Evolutionary conservation across 2,329 filamentous ascomycete genomes (phyloP).

Genomic region (Trichoderma arundinaceum): DNA sequence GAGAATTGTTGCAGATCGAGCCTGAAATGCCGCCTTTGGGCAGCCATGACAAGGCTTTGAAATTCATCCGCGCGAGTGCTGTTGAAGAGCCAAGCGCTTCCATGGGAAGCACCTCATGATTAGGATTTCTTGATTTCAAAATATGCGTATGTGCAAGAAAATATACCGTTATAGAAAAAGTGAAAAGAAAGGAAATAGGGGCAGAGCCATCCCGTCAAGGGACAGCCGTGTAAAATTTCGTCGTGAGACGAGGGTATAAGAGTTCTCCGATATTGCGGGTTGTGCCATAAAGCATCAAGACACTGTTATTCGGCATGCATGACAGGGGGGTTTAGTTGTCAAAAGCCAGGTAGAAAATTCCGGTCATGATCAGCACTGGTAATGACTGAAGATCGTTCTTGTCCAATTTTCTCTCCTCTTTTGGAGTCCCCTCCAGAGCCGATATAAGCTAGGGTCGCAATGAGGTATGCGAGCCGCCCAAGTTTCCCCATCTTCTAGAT

Average conservation of each 20-base stretch:
- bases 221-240: conserved; percentile 14
- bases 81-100: conserved; percentile 37
- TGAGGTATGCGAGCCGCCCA: conserved; percentile 9
- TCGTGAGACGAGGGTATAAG: conserved; percentile 31
- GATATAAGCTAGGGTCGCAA: conserved; percentile 18
- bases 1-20: conserved; percentile 39
- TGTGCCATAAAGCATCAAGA: conserved; percentile 26
- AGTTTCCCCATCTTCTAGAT: conserved; percentile 16
- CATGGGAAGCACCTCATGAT: conserved; percentile 22
- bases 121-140: conserved; percentile 25
- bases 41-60: conserved; percentile 15
- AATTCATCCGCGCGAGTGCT: conserved; percentile 35
- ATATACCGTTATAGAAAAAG: conserved; percentile 19
- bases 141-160: conserved; percentile 28
- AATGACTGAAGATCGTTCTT: neutral
- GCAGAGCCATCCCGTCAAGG: conserved; percentile 23
- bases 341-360: conserved; percentile 17
- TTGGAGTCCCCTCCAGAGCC: conserved; percentile 17
- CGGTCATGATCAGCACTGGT: neutral
- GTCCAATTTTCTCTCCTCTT: conserved; percentile 15
- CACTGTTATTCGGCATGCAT: conserved; percentile 23
- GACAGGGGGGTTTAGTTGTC: conserved; percentile 1
- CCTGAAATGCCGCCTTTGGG: conserved; percentile 25
- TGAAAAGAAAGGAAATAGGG: conserved; percentile 10
- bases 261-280: conserved; percentile 12